Base-by-base conservation (phyloP, 2,329 filamentous ascomycete species). In the Claviceps pazoutovae region DNA sequence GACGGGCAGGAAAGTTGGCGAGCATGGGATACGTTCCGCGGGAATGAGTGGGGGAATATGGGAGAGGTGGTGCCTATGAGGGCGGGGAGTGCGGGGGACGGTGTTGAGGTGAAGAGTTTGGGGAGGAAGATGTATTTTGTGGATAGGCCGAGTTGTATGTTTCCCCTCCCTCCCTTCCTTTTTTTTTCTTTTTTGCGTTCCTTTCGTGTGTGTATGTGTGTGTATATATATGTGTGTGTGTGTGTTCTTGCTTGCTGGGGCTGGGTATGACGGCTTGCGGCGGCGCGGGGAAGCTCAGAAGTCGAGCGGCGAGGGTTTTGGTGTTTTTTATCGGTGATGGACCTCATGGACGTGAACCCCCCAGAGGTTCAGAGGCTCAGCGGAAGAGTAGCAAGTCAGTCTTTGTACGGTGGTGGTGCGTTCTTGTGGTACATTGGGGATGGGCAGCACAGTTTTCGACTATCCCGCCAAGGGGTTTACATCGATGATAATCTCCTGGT, bases 11-110 rank as follows among this genome's bases (percentile, higher is more conserved):
- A 45, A 19, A 7, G 17, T 11, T 8, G 88, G 3, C 70, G 75
- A 43, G 82, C 82, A 30, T 93, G 86, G 84, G 86, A 91, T 72
- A 95, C 88, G 26, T 95, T 83, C 65, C 75, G 88, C 47, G 89
- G 88, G 0, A 91, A 95, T 61, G 86, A 93, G 59, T 96, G 91
- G 89, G 81, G 75, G 17, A 94, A 95, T 64, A 85, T 82, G 62
- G 91, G 90, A 16, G 84, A 86, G 69, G 74, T 65, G 46, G 71
- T 76, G 36, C 57, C 56, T 4, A 65, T 74, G 49, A 70, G 66
- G 21, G 68, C 2, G 11, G 30, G 63, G 1, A 65, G 54, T n/a
- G 41, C 34, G 2, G 46, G 17, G 2, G 3, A 41, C 5, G 71
- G 72, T 26, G 73, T 91, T 19, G 78, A 86, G 55, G 75, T 85